Conservation (phyloP, 805 yeast genomes). For the Nakazawaea ernobii region DNA sequence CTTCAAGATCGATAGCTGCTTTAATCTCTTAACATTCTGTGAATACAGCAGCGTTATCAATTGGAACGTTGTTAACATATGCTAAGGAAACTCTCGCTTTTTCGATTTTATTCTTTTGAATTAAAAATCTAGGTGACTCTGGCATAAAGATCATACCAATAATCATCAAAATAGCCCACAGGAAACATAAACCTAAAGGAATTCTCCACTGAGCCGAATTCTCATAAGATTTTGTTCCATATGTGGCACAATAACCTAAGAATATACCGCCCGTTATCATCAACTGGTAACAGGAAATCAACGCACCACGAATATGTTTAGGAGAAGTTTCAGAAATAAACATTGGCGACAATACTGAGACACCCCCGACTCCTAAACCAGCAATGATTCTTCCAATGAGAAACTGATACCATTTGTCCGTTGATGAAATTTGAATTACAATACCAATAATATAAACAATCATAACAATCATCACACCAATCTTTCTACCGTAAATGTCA, state of each 20-base stretch:
- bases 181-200: conserved; percentile 44
- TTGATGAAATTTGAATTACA: conserved; percentile 41
- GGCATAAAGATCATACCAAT: conserved; percentile 58
- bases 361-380: conserved; percentile 38
- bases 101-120: conserved; percentile 46
- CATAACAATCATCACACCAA: conserved; percentile 38
- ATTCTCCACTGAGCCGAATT: conserved; percentile 49
- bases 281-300: conserved; percentile 55
- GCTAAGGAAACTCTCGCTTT: conserved; percentile 49
- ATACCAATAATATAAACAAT: conserved; percentile 44
- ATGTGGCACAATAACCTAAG: conserved; percentile 50
- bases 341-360: conserved; percentile 35
- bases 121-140: conserved; percentile 65
- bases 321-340: conserved; percentile 56
- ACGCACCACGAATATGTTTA: conserved; percentile 51
- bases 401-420: conserved; percentile 44
- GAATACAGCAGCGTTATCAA: conserved; percentile 25
- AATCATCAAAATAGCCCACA: conserved; percentile 46
- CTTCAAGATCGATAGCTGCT: conserved; percentile 45
- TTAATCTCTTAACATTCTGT: conserved; percentile 28
- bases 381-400: conserved; percentile 45
- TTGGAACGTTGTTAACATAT: conserved; percentile 35
- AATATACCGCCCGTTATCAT: conserved; percentile 55
- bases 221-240: conserved; percentile 41
- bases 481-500: conserved; percentile 47